phyloP scores from a whole-genome alignment of 176 grass and related monocot genomes.

The Bolboschoenus planiculmis region DNA sequence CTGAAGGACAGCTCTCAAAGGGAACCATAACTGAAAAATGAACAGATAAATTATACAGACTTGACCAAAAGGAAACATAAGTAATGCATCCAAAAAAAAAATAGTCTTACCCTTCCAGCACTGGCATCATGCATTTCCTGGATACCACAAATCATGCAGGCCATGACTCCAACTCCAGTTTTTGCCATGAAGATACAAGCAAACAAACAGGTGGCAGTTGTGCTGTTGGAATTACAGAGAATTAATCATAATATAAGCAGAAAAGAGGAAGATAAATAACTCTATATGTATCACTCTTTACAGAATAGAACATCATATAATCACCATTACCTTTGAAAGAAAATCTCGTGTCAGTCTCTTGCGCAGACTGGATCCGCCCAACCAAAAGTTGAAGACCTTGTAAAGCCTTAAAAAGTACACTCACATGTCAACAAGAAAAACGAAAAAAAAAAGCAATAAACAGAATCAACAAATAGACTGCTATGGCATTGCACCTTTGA shows the following conservation, averaged over 20 bases:
- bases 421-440: conserved; percentile 16
- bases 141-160: conserved; percentile 56
- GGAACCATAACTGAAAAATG: conserved; percentile 83
- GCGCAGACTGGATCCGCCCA: conserved; percentile 61
- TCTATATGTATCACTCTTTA: not conserved
- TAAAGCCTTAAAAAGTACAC: conserved; percentile 52
- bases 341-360: conserved; percentile 78
- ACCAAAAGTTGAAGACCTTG: conserved; percentile 78
- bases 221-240: conserved; percentile 33
- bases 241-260: not conserved
- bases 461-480: not conserved
- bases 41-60: not conserved
- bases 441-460: conserved; percentile 2
- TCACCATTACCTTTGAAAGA: conserved; percentile 59
- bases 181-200: conserved; percentile 81
- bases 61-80: not conserved
- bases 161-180: conserved; percentile 80
- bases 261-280: not conserved
- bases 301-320: not conserved
- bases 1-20: conserved; percentile 60
- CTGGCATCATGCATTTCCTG: conserved; percentile 47
- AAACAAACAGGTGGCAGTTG: conserved; percentile 60
- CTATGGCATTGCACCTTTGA: conserved; percentile 50
- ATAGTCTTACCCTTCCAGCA: conserved; percentile 56
- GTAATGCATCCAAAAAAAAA: not conserved